Conservation (phyloP, 2,329 filamentous ascomycete species). For the Stagonosporopsis rhizophila region DNA sequence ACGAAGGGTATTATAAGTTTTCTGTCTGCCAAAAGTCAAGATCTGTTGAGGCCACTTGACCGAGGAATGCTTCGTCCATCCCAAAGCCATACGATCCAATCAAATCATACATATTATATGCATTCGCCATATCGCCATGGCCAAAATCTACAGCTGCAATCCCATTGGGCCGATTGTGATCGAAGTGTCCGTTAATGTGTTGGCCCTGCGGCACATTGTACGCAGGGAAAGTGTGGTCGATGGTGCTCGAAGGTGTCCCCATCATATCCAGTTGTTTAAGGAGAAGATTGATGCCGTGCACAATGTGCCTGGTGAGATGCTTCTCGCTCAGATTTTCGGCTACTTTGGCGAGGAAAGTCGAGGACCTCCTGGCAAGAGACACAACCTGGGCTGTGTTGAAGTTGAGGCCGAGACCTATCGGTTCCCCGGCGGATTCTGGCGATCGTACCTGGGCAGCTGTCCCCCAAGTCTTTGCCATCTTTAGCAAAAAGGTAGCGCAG, state of each 20-base stretch:
- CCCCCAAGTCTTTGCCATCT: conserved; percentile 57
- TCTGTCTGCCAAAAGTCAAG: conserved; percentile 42
- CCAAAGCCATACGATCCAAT: conserved; percentile 44
- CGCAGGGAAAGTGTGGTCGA: conserved; percentile 12
- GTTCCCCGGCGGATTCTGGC: conserved; percentile 36
- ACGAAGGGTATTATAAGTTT: conserved; percentile 26
- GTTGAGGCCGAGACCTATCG: conserved; percentile 37
- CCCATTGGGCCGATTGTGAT: conserved; percentile 4
- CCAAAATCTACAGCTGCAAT: conserved; percentile 14
- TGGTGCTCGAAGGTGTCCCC: conserved; percentile 26
- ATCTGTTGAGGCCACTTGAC: conserved; percentile 38
- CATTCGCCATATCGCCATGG: conserved; percentile 15
- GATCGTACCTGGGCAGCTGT: conserved; percentile 39
- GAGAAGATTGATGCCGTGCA: conserved; percentile 38
- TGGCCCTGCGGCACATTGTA: conserved; percentile 9
- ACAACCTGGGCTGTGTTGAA: conserved; percentile 43
- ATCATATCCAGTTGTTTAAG: conserved; percentile 37
- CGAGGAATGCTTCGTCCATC: conserved; percentile 43
- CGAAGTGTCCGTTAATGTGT: conserved; percentile 7
- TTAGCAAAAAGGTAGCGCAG: conserved; percentile 60
- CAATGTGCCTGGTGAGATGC: conserved; percentile 40
- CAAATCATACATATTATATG: conserved; percentile 32
- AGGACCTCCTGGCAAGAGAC: conserved; percentile 35
- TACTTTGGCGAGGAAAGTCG: conserved; percentile 36
- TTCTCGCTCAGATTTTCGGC: conserved; percentile 41